Conservation (phyloP, 352 stramenopile species). For the Globisporangium iwayamae region DNA sequence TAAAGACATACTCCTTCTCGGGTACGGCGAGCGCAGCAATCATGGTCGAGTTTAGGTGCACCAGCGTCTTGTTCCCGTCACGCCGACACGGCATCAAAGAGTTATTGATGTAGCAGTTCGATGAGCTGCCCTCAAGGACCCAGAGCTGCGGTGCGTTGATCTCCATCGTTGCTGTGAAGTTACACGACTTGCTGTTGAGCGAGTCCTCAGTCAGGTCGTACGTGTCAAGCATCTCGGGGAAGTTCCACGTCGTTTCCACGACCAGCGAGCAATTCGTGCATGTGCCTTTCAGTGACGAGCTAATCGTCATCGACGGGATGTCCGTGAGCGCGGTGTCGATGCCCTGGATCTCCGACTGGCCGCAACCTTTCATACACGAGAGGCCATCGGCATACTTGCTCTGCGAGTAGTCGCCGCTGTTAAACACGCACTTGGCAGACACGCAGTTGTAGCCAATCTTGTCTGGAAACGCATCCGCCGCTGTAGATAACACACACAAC, state of each 20-base stretch:
- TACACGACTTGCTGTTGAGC: slow-evolving; percentile 32
- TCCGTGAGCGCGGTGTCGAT: slow-evolving; percentile 51
- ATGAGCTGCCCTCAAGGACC: slow-evolving; percentile 35
- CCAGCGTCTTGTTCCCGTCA: slow-evolving; percentile 52
- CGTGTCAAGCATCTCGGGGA: slow-evolving; percentile 62
- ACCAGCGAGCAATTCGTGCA: slow-evolving; percentile 66
- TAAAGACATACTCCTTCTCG: slow-evolving; percentile 43
- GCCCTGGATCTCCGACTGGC: slow-evolving; percentile 35
- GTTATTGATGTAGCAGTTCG: slow-evolving; percentile 34
- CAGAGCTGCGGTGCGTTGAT: slow-evolving; percentile 58
- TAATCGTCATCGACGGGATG: slow-evolving; percentile 36
- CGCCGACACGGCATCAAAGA: slow-evolving; percentile 36
- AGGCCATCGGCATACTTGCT: slow-evolving; percentile 40
- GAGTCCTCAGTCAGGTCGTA: slow-evolving; percentile 49
- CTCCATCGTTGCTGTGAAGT: slow-evolving; percentile 45
- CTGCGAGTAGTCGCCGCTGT: slow-evolving; percentile 20
- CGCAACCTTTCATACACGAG: slow-evolving; percentile 50
- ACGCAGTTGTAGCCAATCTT: slow-evolving; percentile 47
- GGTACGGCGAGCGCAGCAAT: slow-evolving; percentile 36
- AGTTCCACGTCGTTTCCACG: slow-evolving; percentile 58
- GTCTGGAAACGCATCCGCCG: slow-evolving; percentile 28
- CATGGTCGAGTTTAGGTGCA: slow-evolving; percentile 34
- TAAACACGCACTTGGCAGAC: slow-evolving; percentile 45
- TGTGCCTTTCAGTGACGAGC: slow-evolving; percentile 61
- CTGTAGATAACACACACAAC: slow-evolving; percentile 9